A percentile compares a stretch with the other conserved stretches of the same genome.
phyloP scores from a whole-genome alignment of 2,329 filamentous ascomycete genomes.

The Sporothrix protearum region DNA sequence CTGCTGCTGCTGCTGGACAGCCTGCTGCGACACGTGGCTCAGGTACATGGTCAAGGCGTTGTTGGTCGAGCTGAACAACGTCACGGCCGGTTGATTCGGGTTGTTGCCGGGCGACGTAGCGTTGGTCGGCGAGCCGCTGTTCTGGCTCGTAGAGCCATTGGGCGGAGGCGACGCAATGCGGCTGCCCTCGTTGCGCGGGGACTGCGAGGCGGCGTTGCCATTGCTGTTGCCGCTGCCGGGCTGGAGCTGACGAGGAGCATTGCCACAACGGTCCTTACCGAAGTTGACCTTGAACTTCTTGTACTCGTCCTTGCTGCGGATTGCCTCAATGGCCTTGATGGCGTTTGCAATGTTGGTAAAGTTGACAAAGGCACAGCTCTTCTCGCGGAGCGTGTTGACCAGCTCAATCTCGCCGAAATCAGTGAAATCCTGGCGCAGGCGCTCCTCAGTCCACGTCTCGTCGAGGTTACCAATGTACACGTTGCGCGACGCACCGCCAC shows the following conservation, averaged over 20 bases:
- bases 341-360: slow-evolving; percentile 99
- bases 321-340: slow-evolving; percentile 97
- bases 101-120: slow-evolving; percentile 35
- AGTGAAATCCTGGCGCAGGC: slow-evolving; percentile 90
- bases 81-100: slow-evolving; percentile 49
- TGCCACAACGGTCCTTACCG: slow-evolving; percentile 96
- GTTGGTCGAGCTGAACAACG: slow-evolving; percentile 77
- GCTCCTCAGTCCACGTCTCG: slow-evolving; percentile 95
- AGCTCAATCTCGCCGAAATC: slow-evolving; percentile 98
- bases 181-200: slow-evolving; percentile 61
- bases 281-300: slow-evolving; percentile 99
- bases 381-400: slow-evolving; percentile 93
- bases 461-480: slow-evolving; percentile 98
- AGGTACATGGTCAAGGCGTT: slow-evolving; percentile 94
- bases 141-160: slow-evolving; percentile 55
- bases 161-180: slow-evolving; percentile 57
- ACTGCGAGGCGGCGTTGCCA: slow-evolving; percentile 44
- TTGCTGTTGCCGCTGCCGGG: slow-evolving; percentile 14
- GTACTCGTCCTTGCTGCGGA: slow-evolving; percentile 93
- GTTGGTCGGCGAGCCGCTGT: slow-evolving; percentile 55
- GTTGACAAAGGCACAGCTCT: slow-evolving; percentile 99
- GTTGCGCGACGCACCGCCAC: slow-evolving; percentile 94
- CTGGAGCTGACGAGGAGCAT: slow-evolving; percentile 84
- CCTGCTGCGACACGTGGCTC: slow-evolving; percentile 72
- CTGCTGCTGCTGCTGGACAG: slow-evolving; percentile 70